A percentile compares a stretch with the other conserved stretches of the same genome.
These are phyloP conservation scores for Podaxis rugospora DNA, from an alignment of 768 basidiomycete genomes.

Conservation along the genomic window DNA sequence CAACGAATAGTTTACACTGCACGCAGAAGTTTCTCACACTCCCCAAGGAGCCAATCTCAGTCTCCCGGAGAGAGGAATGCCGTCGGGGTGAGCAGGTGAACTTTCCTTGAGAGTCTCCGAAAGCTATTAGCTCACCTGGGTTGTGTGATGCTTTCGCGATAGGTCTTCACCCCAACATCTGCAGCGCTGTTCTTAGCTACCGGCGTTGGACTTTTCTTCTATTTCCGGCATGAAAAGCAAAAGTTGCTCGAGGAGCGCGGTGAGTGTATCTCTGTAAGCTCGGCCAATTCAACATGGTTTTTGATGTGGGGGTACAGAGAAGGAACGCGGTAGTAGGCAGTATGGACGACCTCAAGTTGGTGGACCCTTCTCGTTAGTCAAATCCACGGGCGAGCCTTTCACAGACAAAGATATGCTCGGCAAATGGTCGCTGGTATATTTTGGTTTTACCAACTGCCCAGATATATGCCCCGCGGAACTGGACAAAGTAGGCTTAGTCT, in stretches of 20 bases:
- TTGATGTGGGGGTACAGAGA: conserved; percentile 39
- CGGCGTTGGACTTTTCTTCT: conserved; percentile 77
- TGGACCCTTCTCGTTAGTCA: conserved; percentile 79
- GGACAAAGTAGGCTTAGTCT: conserved; percentile 84
- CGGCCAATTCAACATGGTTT: neutral
- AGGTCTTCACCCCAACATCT: conserved; percentile 92
- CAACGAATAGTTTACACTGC: neutral
- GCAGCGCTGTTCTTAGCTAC: conserved; percentile 82
- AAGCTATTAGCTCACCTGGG: neutral
- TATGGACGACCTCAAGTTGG: conserved; percentile 88
- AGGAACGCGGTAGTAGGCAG: conserved; percentile 66
- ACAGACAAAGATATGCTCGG: conserved; percentile 82
- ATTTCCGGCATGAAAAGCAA: conserved; percentile 86
- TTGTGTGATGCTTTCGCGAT: neutral
- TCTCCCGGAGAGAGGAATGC: conserved; percentile 1
- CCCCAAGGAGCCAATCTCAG: conserved; percentile 4
- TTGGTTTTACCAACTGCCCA: conserved; percentile 99
- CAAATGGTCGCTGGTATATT: conserved; percentile 90
- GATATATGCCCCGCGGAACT: conserved; percentile 98
- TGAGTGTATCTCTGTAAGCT: conserved; percentile 28
- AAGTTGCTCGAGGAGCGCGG: conserved; percentile 73
- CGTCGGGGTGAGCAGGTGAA: conserved; percentile 8
- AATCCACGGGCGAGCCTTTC: conserved; percentile 65
- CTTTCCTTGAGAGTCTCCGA: neutral
- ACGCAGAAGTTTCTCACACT: neutral